phyloP scores from a whole-genome alignment of 2,329 filamentous ascomycete genomes.

The Aspergillus puulaauensis region DNA sequence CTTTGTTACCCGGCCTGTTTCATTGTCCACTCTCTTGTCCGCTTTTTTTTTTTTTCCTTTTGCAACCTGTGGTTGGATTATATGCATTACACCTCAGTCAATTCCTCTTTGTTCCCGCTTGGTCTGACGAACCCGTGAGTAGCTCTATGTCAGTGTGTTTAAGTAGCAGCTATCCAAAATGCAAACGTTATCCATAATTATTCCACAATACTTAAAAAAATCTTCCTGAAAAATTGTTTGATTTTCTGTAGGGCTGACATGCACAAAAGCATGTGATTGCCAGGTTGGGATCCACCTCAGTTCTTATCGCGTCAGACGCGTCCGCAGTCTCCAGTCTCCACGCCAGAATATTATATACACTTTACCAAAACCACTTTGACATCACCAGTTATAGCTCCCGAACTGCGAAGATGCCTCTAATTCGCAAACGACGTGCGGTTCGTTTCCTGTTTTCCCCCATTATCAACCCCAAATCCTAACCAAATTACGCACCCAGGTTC shows the following conservation, averaged over 20 bases:
- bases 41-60: conserved; percentile 4
- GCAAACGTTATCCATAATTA: too few species aligned
- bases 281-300: conserved; percentile 16
- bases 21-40: not conserved
- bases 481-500: not conserved
- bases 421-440: conserved; percentile 33
- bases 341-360: not conserved
- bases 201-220: not conserved
- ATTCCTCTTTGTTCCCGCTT: conserved; percentile 1
- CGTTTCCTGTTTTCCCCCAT: not conserved
- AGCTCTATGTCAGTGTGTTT: not conserved
- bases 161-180: not conserved
- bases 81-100: conserved; percentile 2
- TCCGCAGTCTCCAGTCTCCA: conserved; percentile 7
- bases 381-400: not conserved
- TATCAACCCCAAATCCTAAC: not conserved
- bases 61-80: conserved; percentile 4
- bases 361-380: not conserved
- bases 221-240: not conserved
- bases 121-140: not conserved
- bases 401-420: conserved; percentile 24
- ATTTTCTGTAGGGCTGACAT: conserved; percentile 6
- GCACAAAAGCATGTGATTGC: conserved; percentile 9
- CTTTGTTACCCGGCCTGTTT: conserved; percentile 1
- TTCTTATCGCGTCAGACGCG: conserved; percentile 22